Evolutionary conservation across 2,329 filamentous ascomycete genomes (phyloP).

Genomic region (Claviceps digitariae): DNA sequence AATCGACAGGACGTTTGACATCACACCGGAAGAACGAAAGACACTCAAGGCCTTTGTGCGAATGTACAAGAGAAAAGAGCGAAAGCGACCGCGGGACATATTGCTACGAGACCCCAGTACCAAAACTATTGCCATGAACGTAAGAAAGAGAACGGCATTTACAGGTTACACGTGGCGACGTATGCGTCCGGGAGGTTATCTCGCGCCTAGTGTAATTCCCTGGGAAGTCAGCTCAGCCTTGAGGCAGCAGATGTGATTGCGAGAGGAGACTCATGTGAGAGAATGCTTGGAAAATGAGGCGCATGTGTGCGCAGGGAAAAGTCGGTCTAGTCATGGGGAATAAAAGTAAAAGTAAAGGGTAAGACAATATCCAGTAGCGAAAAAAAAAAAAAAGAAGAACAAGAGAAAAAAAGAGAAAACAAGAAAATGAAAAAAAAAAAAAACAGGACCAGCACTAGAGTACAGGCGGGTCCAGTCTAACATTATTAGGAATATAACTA

Average conservation of each 20-base stretch:
- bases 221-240: background rate
- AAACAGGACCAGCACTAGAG: background rate
- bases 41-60: conserved; percentile 37
- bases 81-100: conserved; percentile 71
- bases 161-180: conserved; percentile 77
- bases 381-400: background rate
- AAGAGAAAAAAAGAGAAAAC: background rate
- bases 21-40: conserved; percentile 24
- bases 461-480: background rate
- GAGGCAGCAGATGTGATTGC: background rate
- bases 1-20: conserved; percentile 26
- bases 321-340: background rate
- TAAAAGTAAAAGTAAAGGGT: too few relatives aligned
- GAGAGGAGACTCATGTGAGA: background rate
- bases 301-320: background rate
- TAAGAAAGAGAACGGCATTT: conserved; percentile 74
- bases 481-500: conserved; percentile 1
- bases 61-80: conserved; percentile 48
- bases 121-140: conserved; percentile 55
- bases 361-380: background rate
- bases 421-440: background rate
- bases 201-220: conserved; percentile 5
- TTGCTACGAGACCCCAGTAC: conserved; percentile 61
- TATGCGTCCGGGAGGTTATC: conserved; percentile 21
- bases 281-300: background rate